These are phyloP conservation scores for Pontederia crassipes DNA, from an alignment of 176 grass and related monocot species.

Conservation along the genomic window DNA sequence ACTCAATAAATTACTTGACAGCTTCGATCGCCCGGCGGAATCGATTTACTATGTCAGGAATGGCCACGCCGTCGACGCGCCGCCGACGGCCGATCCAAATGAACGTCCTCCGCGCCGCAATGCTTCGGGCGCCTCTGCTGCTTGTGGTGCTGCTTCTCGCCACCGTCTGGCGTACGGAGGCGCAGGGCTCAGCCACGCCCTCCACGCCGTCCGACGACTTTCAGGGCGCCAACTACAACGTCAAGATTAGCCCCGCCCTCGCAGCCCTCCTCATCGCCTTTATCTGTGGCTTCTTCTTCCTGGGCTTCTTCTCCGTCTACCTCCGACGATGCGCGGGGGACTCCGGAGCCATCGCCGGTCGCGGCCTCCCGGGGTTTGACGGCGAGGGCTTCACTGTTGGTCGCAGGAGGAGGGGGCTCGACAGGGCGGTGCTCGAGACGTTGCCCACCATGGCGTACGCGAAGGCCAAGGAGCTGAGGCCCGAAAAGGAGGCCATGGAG, in stretches of 20 bases:
- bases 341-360: conserved; percentile 10
- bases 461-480: conserved; percentile 36
- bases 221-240: background rate
- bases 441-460: conserved; percentile 62
- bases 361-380: conserved; percentile 8
- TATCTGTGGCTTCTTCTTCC: conserved; percentile 47
- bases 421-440: conserved; percentile 34
- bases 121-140: too few relatives aligned
- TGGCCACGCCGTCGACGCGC: too few relatives aligned
- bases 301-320: conserved; percentile 64
- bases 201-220: conserved; percentile 2
- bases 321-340: conserved; percentile 33
- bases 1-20: too few relatives aligned
- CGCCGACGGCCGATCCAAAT: too few relatives aligned
- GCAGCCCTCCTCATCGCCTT: conserved; percentile 37
- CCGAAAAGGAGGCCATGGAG: conserved; percentile 37
- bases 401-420: conserved; percentile 25
- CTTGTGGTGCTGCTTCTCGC: too few relatives aligned
- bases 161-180: too few relatives aligned
- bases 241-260: conserved; percentile 26
- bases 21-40: too few relatives aligned
- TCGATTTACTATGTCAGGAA: too few relatives aligned
- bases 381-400: background rate
- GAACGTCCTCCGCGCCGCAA: too few relatives aligned
- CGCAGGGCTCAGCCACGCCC: conserved; percentile 1